Percentiles rank a stretch among this genome's conserved stretches.
Evolutionary conservation across 768 basidiomycete species (phyloP).

Genomic region (Boletus sp.): DNA sequence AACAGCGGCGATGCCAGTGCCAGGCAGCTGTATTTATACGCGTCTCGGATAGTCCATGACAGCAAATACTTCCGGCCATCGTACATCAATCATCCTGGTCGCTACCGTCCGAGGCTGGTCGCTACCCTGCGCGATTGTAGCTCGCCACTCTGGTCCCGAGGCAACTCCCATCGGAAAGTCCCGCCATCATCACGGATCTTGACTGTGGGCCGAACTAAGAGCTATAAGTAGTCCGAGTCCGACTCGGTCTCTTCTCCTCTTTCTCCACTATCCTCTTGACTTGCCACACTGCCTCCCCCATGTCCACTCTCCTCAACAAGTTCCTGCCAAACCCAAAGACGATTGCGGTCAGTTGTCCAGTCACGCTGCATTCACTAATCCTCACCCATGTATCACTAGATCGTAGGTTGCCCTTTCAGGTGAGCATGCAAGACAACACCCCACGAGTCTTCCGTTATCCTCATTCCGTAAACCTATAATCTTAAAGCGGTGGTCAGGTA

Average conservation of each 20-base stretch:
- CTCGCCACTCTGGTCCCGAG: too few species aligned
- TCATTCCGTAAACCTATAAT: slow-evolving; percentile 11
- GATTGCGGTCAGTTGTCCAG: slow-evolving; percentile 61
- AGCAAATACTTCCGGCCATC: neutral
- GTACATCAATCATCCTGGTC: neutral
- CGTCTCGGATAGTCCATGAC: neutral
- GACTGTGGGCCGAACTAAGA: neutral
- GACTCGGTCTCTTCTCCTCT: neutral
- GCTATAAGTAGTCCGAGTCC: slow-evolving; percentile 6
- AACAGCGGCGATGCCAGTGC: slow-evolving; percentile 5
- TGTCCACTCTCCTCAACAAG: slow-evolving; percentile 26
- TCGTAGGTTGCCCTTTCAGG: slow-evolving; percentile 97
- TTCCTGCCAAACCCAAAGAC: slow-evolving; percentile 61
- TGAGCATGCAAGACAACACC: slow-evolving; percentile 34
- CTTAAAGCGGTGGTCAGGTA: slow-evolving; percentile 32
- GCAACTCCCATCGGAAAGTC: slow-evolving; percentile 5
- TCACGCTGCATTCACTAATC: neutral
- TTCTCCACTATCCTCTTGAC: neutral
- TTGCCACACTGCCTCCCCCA: neutral
- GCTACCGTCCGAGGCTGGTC: neutral
- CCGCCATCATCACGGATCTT: slow-evolving; percentile 3
- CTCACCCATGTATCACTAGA: slow-evolving; percentile 40
- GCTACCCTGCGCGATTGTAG: too few species aligned
- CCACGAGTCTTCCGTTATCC: neutral
- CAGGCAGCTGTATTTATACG: slow-evolving; percentile 22